A percentile compares a stretch with the other conserved stretches of the same genome.
phyloP scores from a whole-genome alignment of 306 rosid species.

The Senna siamea region DNA sequence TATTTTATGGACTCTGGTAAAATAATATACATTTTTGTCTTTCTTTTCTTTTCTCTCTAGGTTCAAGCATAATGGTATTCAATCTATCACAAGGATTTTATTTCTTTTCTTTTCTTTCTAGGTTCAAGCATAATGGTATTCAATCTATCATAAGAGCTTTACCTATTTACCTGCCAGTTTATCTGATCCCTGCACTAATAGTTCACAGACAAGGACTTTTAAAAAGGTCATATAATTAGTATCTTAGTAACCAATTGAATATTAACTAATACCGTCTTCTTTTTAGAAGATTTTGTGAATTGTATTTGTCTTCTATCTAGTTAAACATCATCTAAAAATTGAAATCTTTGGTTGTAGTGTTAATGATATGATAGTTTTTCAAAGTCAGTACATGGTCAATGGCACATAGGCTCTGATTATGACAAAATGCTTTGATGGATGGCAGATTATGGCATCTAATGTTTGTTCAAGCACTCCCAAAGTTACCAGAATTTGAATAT shows the following conservation, averaged over 20 bases:
- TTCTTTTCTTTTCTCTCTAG: conserved; percentile 5
- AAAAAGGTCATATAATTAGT: conserved; percentile 63
- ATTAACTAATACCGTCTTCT: background rate
- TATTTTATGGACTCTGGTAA: background rate
- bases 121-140: conserved; percentile 91
- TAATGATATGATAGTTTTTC: conserved; percentile 23
- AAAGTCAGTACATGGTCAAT: conserved; percentile 15
- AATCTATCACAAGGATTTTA: background rate
- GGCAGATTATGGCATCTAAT: conserved; percentile 32
- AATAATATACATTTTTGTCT: conserved; percentile 10
- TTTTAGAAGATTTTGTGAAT: conserved; percentile 11
- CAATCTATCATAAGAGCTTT: conserved; percentile 87
- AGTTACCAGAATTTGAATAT: conserved; percentile 21
- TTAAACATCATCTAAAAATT: background rate
- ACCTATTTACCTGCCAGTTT: conserved; percentile 95
- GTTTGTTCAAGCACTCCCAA: conserved; percentile 24
- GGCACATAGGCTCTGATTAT: conserved; percentile 25
- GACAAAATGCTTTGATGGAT: conserved; percentile 24
- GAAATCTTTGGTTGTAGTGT: conserved; percentile 8
- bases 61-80: conserved; percentile 10
- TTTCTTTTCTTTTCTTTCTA: conserved; percentile 65
- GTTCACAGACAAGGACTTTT: conserved; percentile 86
- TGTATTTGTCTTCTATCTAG: background rate
- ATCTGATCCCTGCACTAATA: conserved; percentile 90
- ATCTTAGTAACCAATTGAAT: conserved; percentile 23